Evolutionary conservation across 176 grass and related monocot genomes (phyloP), one percentile per base, ranked within the genome.

Genomic region (Lolium multiflorum): DNA sequence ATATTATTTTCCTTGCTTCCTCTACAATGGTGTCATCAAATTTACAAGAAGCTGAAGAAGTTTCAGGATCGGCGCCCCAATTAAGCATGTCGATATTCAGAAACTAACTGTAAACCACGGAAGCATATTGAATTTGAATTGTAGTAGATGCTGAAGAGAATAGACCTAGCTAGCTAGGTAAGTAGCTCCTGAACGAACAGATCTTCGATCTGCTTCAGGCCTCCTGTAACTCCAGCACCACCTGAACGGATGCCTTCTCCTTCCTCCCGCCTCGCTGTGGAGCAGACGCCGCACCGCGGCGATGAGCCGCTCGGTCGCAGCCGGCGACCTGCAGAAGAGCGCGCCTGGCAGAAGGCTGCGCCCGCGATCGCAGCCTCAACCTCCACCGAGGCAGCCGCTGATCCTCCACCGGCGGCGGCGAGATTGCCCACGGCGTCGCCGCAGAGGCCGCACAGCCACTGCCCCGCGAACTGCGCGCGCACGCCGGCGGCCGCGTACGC

Each of bases 361-460:
- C 94, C 79, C 17, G 90, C 88, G 64, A 97, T 83, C 50, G 92
- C 94, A 16, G 85, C 82, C 51, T 87, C 89, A 0, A 84, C 54
- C 18, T 86, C 88, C 35, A 63, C 89, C 64, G 62, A 71, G 22
- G 25, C 66, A 20, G 83, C 77, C 7, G 21, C 78, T 17, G 84
- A 84, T 12, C 83, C 78, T 7, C 15, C 78, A 10, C 60, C 26
- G 7, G 57, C 41, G 46, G 84, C 39, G 21, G 81, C 63, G 41
- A 94, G 85, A 77, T 97, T 90, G 57, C 60, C 88, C 26, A 97
- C 94, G 57, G 92, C 92, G 37, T 97, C 94, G 21, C 72, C 90
- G 69, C 94, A 97, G 22, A 97, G 85, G 10, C 94, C 92, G 87
- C 94, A 97, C 15, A 94, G 87, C 94, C 94, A 97, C 71, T 66